Base-by-base conservation (phyloP, 768 basidiomycete species). In the Russula brevipes region DNA sequence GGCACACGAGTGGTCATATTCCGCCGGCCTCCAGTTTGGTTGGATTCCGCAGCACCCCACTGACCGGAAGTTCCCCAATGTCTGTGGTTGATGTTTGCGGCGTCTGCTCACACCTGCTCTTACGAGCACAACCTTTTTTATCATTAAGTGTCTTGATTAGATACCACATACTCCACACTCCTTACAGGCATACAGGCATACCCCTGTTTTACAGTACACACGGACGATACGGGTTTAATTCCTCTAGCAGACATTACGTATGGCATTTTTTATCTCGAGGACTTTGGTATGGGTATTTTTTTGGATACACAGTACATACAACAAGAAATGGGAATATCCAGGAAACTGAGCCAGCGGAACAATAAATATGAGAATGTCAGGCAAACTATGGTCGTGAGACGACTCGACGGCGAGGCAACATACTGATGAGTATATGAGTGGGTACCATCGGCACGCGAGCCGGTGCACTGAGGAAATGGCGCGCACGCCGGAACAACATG, bases 1-100 rank as follows among this genome's bases (percentile, higher is more conserved):
- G 64, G 87, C 90, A 2, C 89, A 91, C 65, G 94, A 96, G 61
- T 97, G 94, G 94, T 81, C 88, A 0, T 96, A 96, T 77, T 82
- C 89, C 66, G 85, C 88, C 50, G 92, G 92, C 45, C 77, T 95
- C 39, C 73, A 77, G 12, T 80, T 85, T 64, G 93, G 93, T 24
- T 94, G 90, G 91, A 94, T 96, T 71, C 93, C 94, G 9, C 72
- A 79, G 65, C 72, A 80, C 72, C 82, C 85, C 1, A 78, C 79
- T 9, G 44, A 80, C 44, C 72, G 76, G 56, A 69, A 76, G 69
- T 91, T 83, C 73, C 87, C 85, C 16, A 80, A 76, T 66, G 87
- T 88, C 59, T 95, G 89, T 65, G 73, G 19, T 24, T 63, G 16
- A 59, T 53, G 52, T 24, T 6, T 45, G 14, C 9, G 8, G 38